Evolutionary conservation across 176 grass and related monocot species (phyloP).

Genomic region (Avena insularis): DNA sequence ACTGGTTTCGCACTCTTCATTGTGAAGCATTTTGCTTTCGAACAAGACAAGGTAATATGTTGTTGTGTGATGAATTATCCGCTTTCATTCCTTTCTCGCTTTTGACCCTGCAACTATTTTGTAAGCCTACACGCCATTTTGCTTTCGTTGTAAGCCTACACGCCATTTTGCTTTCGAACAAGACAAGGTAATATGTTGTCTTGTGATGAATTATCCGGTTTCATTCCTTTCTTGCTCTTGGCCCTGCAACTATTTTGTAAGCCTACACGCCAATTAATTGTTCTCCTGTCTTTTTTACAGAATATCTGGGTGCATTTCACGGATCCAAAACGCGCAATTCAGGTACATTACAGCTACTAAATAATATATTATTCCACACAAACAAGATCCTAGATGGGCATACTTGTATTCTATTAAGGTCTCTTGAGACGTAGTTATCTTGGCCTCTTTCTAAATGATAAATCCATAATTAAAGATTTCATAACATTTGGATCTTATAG

Average conservation of each 20-base stretch:
- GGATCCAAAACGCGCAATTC: not conserved
- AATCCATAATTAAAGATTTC: too few species aligned
- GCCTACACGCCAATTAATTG: not conserved
- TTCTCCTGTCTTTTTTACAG: not conserved
- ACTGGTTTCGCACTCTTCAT: not conserved
- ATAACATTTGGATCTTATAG: too few species aligned
- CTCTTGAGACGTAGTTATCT: too few species aligned
- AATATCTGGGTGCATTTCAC: not conserved
- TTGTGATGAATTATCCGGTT: not conserved
- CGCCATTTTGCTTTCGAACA: not conserved
- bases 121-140: not conserved
- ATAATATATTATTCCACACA: not conserved
- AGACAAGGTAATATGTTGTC: not conserved
- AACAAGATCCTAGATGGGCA: not conserved
- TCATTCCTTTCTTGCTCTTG: not conserved
- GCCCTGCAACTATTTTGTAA: not conserved
- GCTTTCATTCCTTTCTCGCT: not conserved
- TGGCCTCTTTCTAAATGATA: too few species aligned
- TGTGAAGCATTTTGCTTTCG: not conserved
- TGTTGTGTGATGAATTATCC: not conserved
- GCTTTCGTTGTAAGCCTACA: not conserved
- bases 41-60: constrained; percentile 8
- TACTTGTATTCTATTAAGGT: not conserved
- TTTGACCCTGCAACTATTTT: not conserved
- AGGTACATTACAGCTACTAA: not conserved